Percentiles rank a stretch among this genome's conserved stretches.
These are phyloP conservation scores for Penicillium italicum DNA, from an alignment of 2,329 filamentous ascomycete species.

Conservation along the genomic window DNA sequence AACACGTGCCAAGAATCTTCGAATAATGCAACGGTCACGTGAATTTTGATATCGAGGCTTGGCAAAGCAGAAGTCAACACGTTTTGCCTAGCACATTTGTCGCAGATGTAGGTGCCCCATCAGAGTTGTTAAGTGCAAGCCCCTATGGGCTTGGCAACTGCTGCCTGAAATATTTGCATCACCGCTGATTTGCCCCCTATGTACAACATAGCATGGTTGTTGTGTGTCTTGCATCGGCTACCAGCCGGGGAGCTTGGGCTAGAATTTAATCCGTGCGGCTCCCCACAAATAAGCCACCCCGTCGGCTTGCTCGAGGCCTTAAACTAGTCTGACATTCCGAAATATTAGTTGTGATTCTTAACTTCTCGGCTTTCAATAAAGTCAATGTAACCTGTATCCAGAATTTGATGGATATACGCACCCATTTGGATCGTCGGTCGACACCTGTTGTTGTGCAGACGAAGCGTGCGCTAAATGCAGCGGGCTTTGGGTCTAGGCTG, in stretches of 20 bases:
- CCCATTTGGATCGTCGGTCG: constrained; percentile 82
- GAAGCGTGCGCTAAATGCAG: constrained; percentile 76
- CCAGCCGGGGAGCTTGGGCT: background rate
- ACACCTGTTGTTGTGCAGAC: constrained; percentile 76
- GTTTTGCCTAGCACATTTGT: background rate
- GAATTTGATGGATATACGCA: constrained; percentile 82
- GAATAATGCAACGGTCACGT: background rate
- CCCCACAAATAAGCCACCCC: background rate
- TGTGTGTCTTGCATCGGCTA: constrained; percentile 13
- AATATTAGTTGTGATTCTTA: constrained; percentile 64
- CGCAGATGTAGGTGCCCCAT: background rate
- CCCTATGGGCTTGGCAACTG: background rate
- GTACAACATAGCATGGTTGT: constrained; percentile 1
- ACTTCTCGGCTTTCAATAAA: constrained; percentile 87
- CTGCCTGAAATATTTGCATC: constrained; percentile 1
- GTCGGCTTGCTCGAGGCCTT: background rate
- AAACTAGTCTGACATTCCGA: background rate
- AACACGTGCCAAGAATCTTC: constrained; percentile 9
- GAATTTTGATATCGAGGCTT: constrained; percentile 1
- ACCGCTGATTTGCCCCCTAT: background rate
- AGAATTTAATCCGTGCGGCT: background rate
- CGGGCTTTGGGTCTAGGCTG: constrained; percentile 76
- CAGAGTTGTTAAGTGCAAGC: background rate
- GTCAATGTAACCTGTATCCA: constrained; percentile 88
- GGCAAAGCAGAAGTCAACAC: constrained; percentile 2